Base-by-base conservation (phyloP, 768 basidiomycete species). In the Collybiopsis confluens region DNA sequence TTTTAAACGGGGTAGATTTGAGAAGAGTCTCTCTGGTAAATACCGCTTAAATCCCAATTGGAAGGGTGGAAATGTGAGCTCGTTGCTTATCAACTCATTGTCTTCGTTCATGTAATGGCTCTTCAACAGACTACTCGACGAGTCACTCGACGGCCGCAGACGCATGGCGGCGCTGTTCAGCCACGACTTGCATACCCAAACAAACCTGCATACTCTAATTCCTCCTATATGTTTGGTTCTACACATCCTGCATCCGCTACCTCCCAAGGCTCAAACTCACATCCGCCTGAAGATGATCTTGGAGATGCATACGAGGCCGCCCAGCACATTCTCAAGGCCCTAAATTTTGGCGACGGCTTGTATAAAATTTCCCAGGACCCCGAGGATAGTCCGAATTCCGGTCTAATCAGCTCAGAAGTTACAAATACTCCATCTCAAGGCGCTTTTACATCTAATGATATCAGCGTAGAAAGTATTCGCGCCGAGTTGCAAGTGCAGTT, bases 91-190 rank as follows among this genome's bases (percentile, higher is more conserved):
- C 56, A 15, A 56, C 20, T 35, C 16, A 35, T 23, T 24, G n/a
- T 26, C 13, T 52, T 36, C 41, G 8, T 20, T 5, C 45, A 50
- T 21, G 33, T 44, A 1, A 30, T 46, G 13, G 54, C 30, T 46
- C n/a, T 43, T 41, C 20, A n/a, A 38, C 55, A 92, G 88, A 88
- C 88, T 18, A 84, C 88, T 16, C 80, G 80, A 53, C 77, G 90
- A 30, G 85, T 89, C 27, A 92, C 90, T 7, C 81, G 90, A 30
- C 81, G 91, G 18, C 90, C 90, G 5, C 89, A 92, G 64, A 87
- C 82, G 0, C 72, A 74, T 26, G 64, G 18, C 13, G 45, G 30
- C 41, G 37, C 44, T 58, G 63, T 15, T 61, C 59, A 64, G 27
- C 60, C 64, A 63, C 53, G 61, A 59, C 28, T 63, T 60, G 54